Evolutionary conservation across 1,284 basidiomycete genomes (phyloP), one percentile per base, ranked within the genome.

Genomic region (Schizophyllum amplum): DNA sequence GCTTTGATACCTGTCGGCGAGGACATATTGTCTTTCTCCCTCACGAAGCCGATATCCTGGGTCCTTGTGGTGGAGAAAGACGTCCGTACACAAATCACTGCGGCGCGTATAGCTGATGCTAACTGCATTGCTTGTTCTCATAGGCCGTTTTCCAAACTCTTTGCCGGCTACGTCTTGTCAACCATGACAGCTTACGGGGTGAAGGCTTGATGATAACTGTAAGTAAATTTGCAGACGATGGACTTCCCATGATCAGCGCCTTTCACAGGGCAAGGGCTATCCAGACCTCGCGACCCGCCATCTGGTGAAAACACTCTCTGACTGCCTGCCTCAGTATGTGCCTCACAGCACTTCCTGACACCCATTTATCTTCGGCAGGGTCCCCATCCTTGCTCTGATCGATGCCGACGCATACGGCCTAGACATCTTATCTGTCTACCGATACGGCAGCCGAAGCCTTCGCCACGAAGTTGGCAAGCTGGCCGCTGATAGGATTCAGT

Each of bases 51-150:
- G 47, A 65, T 92, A 4, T 63, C 76, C 0, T 97, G 91, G 88
- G 80, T 96, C 4, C 75, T 97, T 17, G 74, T 97, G 0, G 81
- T 97, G 11, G 94, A 98, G 70, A 98, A 98, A 73, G 94, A 98
- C 72, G 94, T 88, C 47, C n/a, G n/a, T n/a, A n/a, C n/a, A n/a
- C n/a, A n/a, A n/a, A n/a, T n/a, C n/a, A n/a, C n/a, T n/a, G n/a
- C 60, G 76, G 57, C 51, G 15, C 7, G 24, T 50, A 9, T 21
- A 49, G 15, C 26, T 47, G 13, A 33, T 21, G 5, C 20, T 47
- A 20, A 49, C 58, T 25, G 21, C 42, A 20, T 57, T 17, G 58
- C 58, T 57, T 60, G 51, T 15, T 4, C 52, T 49, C n/a, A 5
- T 64, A 96, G 94, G 94, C 94, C 0, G 81, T 95, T 25, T 96